These are phyloP conservation scores for Dimocarpus longan DNA, from an alignment of 345 rosid genomes.

Conservation along the genomic window DNA sequence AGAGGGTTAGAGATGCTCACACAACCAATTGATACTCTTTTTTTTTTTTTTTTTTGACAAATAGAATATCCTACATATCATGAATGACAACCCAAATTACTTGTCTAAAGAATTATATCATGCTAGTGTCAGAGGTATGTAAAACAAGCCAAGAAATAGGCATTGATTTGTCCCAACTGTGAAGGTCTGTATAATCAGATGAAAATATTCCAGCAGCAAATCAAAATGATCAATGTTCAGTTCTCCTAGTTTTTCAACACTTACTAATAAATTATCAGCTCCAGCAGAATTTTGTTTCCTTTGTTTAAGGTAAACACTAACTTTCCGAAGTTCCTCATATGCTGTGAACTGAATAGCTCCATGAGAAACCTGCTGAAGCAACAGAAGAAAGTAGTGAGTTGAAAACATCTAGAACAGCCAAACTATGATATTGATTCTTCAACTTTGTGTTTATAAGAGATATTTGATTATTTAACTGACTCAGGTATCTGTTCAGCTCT, in stretches of 20 bases:
- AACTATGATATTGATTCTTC: neutral
- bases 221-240: neutral
- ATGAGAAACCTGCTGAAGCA: slow-evolving; percentile 91
- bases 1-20: neutral
- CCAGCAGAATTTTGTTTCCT: slow-evolving; percentile 35
- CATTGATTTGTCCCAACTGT: neutral
- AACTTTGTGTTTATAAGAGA: neutral
- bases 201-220: neutral
- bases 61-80: neutral
- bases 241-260: slow-evolving; percentile 17
- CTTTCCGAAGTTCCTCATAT: slow-evolving; percentile 87
- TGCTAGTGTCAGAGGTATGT: neutral
- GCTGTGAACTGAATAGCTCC: slow-evolving; percentile 91
- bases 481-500: slow-evolving; percentile 11
- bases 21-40: neutral
- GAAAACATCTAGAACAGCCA: slow-evolving; percentile 15
- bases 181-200: neutral
- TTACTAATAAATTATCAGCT: slow-evolving; percentile 59
- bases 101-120: neutral
- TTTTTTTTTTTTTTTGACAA: too few relatives aligned
- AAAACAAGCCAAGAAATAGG: neutral
- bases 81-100: neutral
- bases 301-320: slow-evolving; percentile 48
- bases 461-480: slow-evolving; percentile 4
- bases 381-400: slow-evolving; percentile 14